phyloP scores from a whole-genome alignment of 192 early-diverging fungal genomes.

The Entomortierella lignicola region DNA sequence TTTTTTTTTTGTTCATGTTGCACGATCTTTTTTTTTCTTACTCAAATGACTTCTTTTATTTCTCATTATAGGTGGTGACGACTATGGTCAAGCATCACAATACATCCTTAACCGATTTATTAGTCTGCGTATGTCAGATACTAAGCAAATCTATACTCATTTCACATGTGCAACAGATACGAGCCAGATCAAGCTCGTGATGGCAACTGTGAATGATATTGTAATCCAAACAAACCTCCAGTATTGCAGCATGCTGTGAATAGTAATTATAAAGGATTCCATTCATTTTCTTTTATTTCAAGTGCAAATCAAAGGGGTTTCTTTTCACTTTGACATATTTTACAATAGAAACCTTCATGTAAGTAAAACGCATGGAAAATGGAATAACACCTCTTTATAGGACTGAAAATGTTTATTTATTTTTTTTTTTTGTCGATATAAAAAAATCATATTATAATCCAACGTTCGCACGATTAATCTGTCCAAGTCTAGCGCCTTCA shows the following conservation, averaged over 20 bases:
- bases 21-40: slow-evolving; percentile 97
- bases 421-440: background rate
- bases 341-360: too few species aligned
- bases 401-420: too few species aligned
- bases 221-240: slow-evolving; percentile 87
- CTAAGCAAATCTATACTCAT: slow-evolving; percentile 90
- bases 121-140: slow-evolving; percentile 78
- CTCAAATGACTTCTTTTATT: slow-evolving; percentile 2
- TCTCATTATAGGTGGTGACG: slow-evolving; percentile 63
- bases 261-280: background rate
- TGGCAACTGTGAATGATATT: slow-evolving; percentile 90
- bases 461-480: slow-evolving; percentile 31
- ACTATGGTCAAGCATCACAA: slow-evolving; percentile 83
- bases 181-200: slow-evolving; percentile 88
- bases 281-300: too few species aligned
- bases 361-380: too few species aligned
- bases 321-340: too few species aligned
- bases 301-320: too few species aligned
- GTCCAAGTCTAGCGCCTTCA: slow-evolving; percentile 22
- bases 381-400: too few species aligned
- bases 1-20: slow-evolving; percentile 98
- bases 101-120: slow-evolving; percentile 87
- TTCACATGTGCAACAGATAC: slow-evolving; percentile 93
- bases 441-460: too few species aligned
- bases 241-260: slow-evolving; percentile 78